A percentile compares a stretch with the other conserved stretches of the same genome.
These are phyloP conservation scores for Cercospora sojina DNA, from an alignment of 2,329 filamentous ascomycete genomes.

Conservation along the genomic window DNA sequence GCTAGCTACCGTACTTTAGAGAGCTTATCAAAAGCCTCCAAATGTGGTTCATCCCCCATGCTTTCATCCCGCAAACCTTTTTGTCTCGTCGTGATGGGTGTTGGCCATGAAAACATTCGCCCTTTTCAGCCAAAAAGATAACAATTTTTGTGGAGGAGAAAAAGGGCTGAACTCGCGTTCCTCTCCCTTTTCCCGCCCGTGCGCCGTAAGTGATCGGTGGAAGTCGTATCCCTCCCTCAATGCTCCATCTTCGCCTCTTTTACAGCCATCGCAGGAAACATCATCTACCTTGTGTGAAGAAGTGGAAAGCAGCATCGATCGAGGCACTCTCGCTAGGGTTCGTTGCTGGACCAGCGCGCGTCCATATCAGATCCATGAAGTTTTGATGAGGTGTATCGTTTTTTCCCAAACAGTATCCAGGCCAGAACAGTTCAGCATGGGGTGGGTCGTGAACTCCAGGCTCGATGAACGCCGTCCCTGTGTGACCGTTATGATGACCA, in stretches of 20 bases:
- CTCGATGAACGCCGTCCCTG: constrained; percentile 30
- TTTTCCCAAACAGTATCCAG: constrained; percentile 17
- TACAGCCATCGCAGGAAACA: constrained; percentile 14
- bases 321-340: constrained; percentile 13
- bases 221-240: neutral
- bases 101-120: neutral
- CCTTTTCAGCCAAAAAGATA: neutral
- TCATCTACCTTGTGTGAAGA: constrained; percentile 24
- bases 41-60: neutral
- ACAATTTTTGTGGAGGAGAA: constrained; percentile 1
- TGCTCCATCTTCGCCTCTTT: constrained; percentile 4
- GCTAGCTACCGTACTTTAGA: constrained; percentile 5
- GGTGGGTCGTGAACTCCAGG: constrained; percentile 31
- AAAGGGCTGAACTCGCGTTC: constrained; percentile 6
- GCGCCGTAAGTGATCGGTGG: constrained; percentile 1
- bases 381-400: constrained; percentile 15
- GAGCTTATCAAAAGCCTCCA: constrained; percentile 12
- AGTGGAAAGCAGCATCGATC: constrained; percentile 7
- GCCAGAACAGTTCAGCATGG: constrained; percentile 17
- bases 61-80: constrained; percentile 1
- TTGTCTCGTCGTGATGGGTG: constrained; percentile 1
- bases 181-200: neutral
- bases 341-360: constrained; percentile 16
- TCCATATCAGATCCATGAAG: constrained; percentile 12
- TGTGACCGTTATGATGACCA: constrained; percentile 27